Evolutionary conservation across 2,329 filamentous ascomycete species (phyloP), one percentile per base, ranked within the genome.

Genomic region (Aspergillus sp.): DNA sequence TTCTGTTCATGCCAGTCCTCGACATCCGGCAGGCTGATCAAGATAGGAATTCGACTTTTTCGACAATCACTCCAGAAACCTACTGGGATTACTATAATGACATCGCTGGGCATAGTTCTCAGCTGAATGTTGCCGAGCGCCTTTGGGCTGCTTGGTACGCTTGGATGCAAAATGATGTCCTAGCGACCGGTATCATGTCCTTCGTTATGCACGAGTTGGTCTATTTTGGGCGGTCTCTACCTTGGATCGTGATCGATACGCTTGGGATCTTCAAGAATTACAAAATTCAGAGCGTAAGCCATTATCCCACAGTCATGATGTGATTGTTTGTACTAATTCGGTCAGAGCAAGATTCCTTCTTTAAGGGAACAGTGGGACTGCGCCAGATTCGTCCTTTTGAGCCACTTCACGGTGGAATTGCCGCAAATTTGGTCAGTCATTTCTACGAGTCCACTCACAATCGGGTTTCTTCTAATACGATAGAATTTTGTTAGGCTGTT

Each of bases 101-200:
- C 66, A 83, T 89, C 62, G 82, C 84, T 24, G 83, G 85, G 64
- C 85, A 85, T 82, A 95, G 96, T 84, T 84, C 96, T 57, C 85
- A 92, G 66, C 86, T 99, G 71, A 97, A 91, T 77, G 82, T 91
- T 63, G 80, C 87, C 70, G 95, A 99, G 83, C 88, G 88, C 71
- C 82, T 96, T 65, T 99, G 95, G 95, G 89, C 90, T 77, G 87
- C 92, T 41, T 98, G 92, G 93, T 99, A 99, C 76, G 85, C 93
- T 15, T 99, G 88, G 84, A 96, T 98, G 89, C 91, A 96, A 76
- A 99, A 99, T 75, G 95, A 99, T 78, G 88, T 90, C 54, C 87
- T 99, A 61, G 95, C 95, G 58, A 99, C 95, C 3, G 95, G 95
- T 60, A 95, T 99, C 80, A 89, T 98, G 90, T 96, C 92, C 69